Conservation (phyloP, 2,329 filamentous ascomycete genomes). For the Cladosporium sp. region DNA sequence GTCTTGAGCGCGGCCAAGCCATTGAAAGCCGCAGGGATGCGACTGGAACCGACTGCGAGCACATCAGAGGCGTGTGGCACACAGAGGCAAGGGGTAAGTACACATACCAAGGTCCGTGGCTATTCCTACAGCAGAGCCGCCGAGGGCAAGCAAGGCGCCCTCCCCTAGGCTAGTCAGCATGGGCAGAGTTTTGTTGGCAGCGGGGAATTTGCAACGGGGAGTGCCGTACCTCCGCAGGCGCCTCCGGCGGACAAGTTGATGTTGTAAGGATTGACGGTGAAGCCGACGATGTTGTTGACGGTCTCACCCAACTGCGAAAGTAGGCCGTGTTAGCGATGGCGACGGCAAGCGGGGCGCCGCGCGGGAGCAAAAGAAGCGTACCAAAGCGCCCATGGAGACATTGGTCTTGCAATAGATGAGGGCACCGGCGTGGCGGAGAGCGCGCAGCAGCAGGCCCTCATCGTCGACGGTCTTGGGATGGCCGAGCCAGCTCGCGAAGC, state of each 20-base stretch:
- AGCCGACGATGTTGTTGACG: constrained; percentile 19
- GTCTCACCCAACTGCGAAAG: constrained; percentile 18
- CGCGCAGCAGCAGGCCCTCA: constrained; percentile 14
- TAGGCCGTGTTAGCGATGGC: not conserved
- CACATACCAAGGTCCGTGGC: constrained; percentile 17
- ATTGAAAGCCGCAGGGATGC: constrained; percentile 20
- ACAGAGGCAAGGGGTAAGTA: not conserved
- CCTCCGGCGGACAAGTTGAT: constrained; percentile 17
- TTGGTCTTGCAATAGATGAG: constrained; percentile 20
- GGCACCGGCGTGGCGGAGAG: constrained; percentile 15
- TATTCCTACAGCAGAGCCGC: constrained; percentile 19
- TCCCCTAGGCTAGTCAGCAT: constrained; percentile 15
- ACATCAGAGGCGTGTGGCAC: constrained; percentile 3
- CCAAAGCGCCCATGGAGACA: constrained; percentile 18
- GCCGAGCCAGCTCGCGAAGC: constrained; percentile 17
- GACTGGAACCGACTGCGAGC: constrained; percentile 16
- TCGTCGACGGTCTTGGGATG: constrained; percentile 7
- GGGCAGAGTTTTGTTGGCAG: not conserved
- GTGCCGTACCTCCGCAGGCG: constrained; percentile 17
- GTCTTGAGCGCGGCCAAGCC: constrained; percentile 17
- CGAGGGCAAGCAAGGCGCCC: constrained; percentile 19
- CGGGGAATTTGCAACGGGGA: not conserved
- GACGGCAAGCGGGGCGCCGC: not conserved
- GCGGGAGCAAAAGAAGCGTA: constrained; percentile 1
- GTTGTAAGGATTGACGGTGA: constrained; percentile 19